Conservation (phyloP, 345 rosid genomes). For the Turnera subulata region DNA sequence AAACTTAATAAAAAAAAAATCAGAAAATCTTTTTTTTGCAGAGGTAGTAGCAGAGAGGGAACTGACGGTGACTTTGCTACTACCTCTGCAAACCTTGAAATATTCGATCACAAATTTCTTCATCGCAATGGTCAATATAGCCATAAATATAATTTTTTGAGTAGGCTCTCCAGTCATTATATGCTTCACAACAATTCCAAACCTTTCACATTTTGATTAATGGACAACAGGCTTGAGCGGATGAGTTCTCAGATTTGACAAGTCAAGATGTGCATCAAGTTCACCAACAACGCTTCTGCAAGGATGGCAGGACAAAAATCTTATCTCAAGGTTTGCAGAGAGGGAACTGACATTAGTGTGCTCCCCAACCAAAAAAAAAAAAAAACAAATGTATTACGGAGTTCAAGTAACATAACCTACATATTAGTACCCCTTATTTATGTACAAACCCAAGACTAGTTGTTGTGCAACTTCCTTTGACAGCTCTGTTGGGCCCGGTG, state of each 20-base stretch:
- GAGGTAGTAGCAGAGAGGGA: no score
- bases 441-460: slow-evolving; percentile 87
- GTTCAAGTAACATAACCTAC: slow-evolving; percentile 29
- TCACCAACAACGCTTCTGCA: slow-evolving; percentile 90
- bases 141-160: no score
- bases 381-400: not conserved
- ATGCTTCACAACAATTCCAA: not conserved
- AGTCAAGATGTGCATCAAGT: slow-evolving; percentile 68
- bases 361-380: not conserved
- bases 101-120: no score
- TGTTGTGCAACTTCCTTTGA: slow-evolving; percentile 99
- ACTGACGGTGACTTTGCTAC: no score
- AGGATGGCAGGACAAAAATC: slow-evolving; percentile 7
- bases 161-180: no score
- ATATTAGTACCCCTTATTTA: slow-evolving; percentile 98
- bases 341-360: not conserved
- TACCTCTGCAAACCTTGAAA: no score
- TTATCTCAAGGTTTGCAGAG: not conserved
- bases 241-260: slow-evolving; percentile 86
- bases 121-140: no score
- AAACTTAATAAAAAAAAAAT: no score
- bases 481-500: no score
- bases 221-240: slow-evolving; percentile 92
- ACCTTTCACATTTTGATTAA: slow-evolving; percentile 21
- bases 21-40: no score